phyloP scores from a whole-genome alignment of 345 rosid genomes.

The Bruguiera gymnorhiza region DNA sequence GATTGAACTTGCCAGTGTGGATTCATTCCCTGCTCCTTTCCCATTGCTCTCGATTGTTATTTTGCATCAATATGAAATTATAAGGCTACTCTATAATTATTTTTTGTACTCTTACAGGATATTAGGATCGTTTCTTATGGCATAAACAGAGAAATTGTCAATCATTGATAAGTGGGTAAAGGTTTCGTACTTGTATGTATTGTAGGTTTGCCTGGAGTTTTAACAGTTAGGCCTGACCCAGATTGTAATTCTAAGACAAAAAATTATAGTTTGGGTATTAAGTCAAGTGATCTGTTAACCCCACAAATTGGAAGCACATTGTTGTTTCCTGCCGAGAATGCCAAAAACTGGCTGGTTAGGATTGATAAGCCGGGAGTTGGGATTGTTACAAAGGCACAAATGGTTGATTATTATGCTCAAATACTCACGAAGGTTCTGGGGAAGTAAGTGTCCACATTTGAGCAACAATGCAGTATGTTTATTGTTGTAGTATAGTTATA shows the following conservation, averaged over 20 bases:
- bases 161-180: background rate
- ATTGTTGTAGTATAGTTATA: background rate
- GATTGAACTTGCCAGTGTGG: constrained; percentile 52
- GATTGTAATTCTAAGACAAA: constrained; percentile 45
- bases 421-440: constrained; percentile 70
- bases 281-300: constrained; percentile 8
- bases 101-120: background rate
- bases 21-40: background rate
- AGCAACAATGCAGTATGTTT: background rate
- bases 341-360: constrained; percentile 72
- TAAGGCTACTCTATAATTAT: background rate
- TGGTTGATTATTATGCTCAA: constrained; percentile 79
- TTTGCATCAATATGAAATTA: background rate
- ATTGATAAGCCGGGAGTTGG: constrained; percentile 69
- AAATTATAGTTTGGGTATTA: constrained; percentile 31
- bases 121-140: background rate
- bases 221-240: constrained; percentile 60
- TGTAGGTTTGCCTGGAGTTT: constrained; percentile 69
- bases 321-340: constrained; percentile 58
- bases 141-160: background rate
- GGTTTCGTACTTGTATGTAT: background rate
- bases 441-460: constrained; percentile 46
- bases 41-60: background rate
- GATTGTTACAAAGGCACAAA: constrained; percentile 83
- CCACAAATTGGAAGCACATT: constrained; percentile 26